Percentiles rank a stretch among this genome's conserved stretches.
Evolutionary conservation across 768 basidiomycete genomes (phyloP).

Genomic region (Suillus alpinus): DNA sequence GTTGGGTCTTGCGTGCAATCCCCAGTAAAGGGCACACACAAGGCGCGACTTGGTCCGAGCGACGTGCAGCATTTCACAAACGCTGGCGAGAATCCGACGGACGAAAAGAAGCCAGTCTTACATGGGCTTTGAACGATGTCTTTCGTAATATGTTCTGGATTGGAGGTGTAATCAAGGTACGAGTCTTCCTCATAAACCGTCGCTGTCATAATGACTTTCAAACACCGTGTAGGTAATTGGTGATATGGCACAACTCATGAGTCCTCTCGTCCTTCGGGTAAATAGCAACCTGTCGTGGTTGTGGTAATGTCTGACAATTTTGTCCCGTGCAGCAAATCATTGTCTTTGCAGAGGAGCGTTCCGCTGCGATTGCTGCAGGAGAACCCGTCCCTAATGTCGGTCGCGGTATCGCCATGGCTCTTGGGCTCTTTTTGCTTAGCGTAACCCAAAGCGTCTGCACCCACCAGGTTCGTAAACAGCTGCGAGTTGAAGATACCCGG

Average conservation of each 20-base stretch:
- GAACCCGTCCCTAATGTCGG: slow-evolving; percentile 41
- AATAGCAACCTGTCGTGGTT: not conserved
- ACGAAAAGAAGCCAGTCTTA: slow-evolving; percentile 47
- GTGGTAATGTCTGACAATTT: not conserved
- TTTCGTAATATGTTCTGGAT: slow-evolving; percentile 60
- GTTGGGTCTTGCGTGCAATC: slow-evolving; percentile 35
- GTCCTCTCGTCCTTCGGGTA: slow-evolving; percentile 62
- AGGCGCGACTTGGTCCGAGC: slow-evolving; percentile 22
- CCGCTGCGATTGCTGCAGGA: slow-evolving; percentile 37
- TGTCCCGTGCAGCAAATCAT: slow-evolving; percentile 47
- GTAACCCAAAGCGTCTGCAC: slow-evolving; percentile 55
- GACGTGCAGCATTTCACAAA: slow-evolving; percentile 32
- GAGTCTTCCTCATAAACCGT: not conserved
- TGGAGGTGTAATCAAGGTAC: slow-evolving; percentile 58
- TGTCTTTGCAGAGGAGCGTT: slow-evolving; percentile 51
- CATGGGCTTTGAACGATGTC: slow-evolving; percentile 60
- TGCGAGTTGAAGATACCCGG: not conserved
- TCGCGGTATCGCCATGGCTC: slow-evolving; percentile 56
- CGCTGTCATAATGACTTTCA: not conserved
- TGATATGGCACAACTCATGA: slow-evolving; percentile 60
- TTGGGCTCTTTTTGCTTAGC: slow-evolving; percentile 50
- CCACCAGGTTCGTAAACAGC: slow-evolving; percentile 47
- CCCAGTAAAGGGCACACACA: slow-evolving; percentile 5
- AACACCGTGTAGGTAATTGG: slow-evolving; percentile 44
- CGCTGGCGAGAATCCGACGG: slow-evolving; percentile 47